These are phyloP conservation scores for Fusarium sp. DNA, from an alignment of 2,329 filamentous ascomycete species.

Conservation along the genomic window DNA sequence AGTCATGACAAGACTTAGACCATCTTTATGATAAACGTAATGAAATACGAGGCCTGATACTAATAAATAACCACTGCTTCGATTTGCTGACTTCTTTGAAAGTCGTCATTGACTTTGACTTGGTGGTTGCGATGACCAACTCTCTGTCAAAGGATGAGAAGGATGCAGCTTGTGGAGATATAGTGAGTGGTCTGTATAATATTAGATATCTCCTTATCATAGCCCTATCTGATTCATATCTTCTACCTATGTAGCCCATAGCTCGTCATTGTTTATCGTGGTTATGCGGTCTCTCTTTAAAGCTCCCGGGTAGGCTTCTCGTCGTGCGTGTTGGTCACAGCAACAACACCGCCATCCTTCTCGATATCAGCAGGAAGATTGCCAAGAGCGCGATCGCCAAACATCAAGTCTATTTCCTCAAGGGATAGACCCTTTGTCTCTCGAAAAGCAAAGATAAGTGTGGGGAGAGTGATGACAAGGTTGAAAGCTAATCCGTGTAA, in stretches of 20 bases:
- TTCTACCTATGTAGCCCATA: neutral
- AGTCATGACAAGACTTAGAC: too few relatives aligned
- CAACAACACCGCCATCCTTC: conserved; percentile 29
- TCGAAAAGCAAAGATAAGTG: conserved; percentile 61
- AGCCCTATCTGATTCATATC: neutral
- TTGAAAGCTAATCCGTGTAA: conserved; percentile 45
- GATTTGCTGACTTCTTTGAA: too few relatives aligned
- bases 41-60: too few relatives aligned
- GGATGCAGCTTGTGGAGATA: neutral
- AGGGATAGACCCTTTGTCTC: conserved; percentile 62
- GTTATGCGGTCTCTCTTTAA: neutral
- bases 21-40: too few relatives aligned
- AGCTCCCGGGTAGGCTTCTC: conserved; percentile 2
- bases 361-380: conserved; percentile 42
- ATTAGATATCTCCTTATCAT: neutral
- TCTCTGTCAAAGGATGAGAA: too few relatives aligned
- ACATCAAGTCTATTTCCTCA: conserved; percentile 66
- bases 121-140: too few relatives aligned
- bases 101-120: neutral
- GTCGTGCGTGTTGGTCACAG: conserved; percentile 25
- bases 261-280: neutral
- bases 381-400: conserved; percentile 55
- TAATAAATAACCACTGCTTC: too few relatives aligned
- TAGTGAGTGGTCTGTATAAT: neutral
- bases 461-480: conserved; percentile 50